Evolutionary conservation across 805 yeast genomes (phyloP).

Genomic region (Zygotorulaspora danielsina): DNA sequence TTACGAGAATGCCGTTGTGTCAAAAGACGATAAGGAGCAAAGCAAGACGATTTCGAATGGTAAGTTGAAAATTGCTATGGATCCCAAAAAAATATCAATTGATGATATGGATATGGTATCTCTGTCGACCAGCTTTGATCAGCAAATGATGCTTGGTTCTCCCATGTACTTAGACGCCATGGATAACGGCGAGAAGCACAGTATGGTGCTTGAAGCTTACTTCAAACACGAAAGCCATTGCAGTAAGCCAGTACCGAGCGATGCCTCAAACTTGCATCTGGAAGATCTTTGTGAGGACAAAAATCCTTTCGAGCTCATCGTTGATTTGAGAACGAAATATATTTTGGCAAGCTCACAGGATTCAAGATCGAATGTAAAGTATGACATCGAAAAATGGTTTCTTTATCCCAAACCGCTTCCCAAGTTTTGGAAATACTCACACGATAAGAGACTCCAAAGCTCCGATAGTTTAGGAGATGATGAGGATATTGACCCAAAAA

Average conservation of each 20-base stretch:
- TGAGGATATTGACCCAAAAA: slow-evolving; percentile 4
- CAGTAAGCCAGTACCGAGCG: slow-evolving; percentile 15
- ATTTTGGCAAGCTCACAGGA: slow-evolving; percentile 60
- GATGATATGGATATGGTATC: slow-evolving; percentile 35
- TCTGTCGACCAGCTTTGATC: slow-evolving; percentile 29
- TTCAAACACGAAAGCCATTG: slow-evolving; percentile 9
- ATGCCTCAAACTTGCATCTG: slow-evolving; percentile 13
- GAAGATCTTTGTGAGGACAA: slow-evolving; percentile 11
- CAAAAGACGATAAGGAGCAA: slow-evolving; percentile 1
- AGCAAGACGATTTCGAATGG: slow-evolving; percentile 1
- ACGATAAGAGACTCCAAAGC: slow-evolving; percentile 27
- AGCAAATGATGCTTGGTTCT: slow-evolving; percentile 32
- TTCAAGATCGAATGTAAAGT: slow-evolving; percentile 68
- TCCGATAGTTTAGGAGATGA: slow-evolving; percentile 7
- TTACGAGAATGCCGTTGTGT: slow-evolving; percentile 12
- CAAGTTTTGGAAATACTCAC: slow-evolving; percentile 40
- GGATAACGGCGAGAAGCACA: slow-evolving; percentile 16
- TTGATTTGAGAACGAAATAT: slow-evolving; percentile 64
- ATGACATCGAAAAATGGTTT: slow-evolving; percentile 56
- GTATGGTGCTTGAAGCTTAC: slow-evolving; percentile 8
- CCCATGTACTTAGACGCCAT: slow-evolving; percentile 30
- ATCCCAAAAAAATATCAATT: slow-evolving; percentile 17
- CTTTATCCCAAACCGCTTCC: slow-evolving; percentile 74
- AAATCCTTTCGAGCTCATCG: slow-evolving; percentile 18
- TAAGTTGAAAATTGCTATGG: slow-evolving; percentile 4